Base-by-base conservation (phyloP, 139 green algal species). In the Chlorella vulgaris region DNA sequence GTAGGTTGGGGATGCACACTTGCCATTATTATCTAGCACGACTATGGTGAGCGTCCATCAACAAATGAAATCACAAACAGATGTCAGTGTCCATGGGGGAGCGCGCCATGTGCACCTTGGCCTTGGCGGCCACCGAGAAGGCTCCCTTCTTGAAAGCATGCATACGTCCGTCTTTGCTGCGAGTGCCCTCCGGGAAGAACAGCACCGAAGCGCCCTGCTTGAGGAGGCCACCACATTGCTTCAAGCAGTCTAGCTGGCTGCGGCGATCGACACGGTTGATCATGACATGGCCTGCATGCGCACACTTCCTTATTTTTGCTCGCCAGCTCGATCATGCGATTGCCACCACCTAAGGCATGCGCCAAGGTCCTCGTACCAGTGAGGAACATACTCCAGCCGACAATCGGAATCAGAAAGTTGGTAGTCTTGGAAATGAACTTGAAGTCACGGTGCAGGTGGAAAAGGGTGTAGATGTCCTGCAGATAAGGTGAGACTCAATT, bases 361-460 rank as follows among this genome's bases (percentile, higher is more conserved):
- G 24, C 62, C 38, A 73, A 43, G 22, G n/a, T 26, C 19, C 36
- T 38, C 75, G 28, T 69, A 94, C 93, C 96, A 71, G 96, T 99
- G 28, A 99, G 87, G 82, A 95, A 99, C 97, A 99, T 99, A 85
- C 76, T 91, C 97, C 97, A 99, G 33, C 97, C 97, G 28, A 99
- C 86, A 83, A 99, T 96, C 38, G 97, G 97, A 78, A 99, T 98
- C 55, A 96, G 73, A 83, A 99, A 99, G 88, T 96, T 98, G 84
- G 78, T 91, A 6, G 92, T 95, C 84, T 99, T 99, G 83, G 90
- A 97, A 53, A 99, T 96, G 88, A 99, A 99, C 88, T 99, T 99
- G 92, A 99, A 97, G 63, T 91, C 85, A 7, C 92, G 88, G 69
- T 94, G 71, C 47, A 98, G 86, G 79, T 96, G 92, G 83, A 98